A percentile compares a stretch with the other conserved stretches of the same genome.
phyloP scores from a whole-genome alignment of 2,329 filamentous ascomycete species.

The Biscogniauxia sp. region DNA sequence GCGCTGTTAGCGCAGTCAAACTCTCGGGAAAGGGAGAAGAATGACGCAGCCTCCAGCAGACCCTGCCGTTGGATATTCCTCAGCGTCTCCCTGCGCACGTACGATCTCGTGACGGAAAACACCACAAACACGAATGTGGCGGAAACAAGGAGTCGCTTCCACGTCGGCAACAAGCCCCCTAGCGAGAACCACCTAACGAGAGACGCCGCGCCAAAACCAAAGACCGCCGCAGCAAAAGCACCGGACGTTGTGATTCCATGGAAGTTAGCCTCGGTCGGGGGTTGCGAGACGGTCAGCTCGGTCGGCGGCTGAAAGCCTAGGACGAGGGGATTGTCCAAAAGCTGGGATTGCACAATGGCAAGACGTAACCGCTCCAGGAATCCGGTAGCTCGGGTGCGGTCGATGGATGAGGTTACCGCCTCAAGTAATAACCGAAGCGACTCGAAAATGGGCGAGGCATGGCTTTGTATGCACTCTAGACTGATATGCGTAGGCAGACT shows the following conservation, averaged over 20 bases:
- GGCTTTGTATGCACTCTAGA: conserved; percentile 26
- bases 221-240: conserved; percentile 28
- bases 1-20: conserved; percentile 34
- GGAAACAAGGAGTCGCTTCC: conserved; percentile 26
- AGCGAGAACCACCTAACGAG: conserved; percentile 30
- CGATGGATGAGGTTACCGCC: conserved; percentile 33
- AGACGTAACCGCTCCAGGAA: conserved; percentile 35
- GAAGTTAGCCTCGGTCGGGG: conserved; percentile 21
- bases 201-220: conserved; percentile 29
- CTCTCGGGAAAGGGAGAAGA: conserved; percentile 31
- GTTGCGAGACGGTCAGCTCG: conserved; percentile 19
- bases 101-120: conserved; percentile 24
- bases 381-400: conserved; percentile 30
- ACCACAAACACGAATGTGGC: conserved; percentile 18
- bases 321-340: conserved; percentile 32
- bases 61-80: conserved; percentile 33
- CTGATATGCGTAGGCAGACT: conserved; percentile 23
- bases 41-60: conserved; percentile 26
- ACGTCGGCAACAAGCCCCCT: conserved; percentile 27
- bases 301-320: conserved; percentile 24
- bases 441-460: conserved; percentile 27
- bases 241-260: conserved; percentile 31
- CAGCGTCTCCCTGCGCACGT: conserved; percentile 31
- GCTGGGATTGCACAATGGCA: conserved; percentile 33
- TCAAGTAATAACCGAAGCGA: conserved; percentile 26